phyloP scores from a whole-genome alignment of 176 grass and related monocot species.

The Oryza officinalis region DNA sequence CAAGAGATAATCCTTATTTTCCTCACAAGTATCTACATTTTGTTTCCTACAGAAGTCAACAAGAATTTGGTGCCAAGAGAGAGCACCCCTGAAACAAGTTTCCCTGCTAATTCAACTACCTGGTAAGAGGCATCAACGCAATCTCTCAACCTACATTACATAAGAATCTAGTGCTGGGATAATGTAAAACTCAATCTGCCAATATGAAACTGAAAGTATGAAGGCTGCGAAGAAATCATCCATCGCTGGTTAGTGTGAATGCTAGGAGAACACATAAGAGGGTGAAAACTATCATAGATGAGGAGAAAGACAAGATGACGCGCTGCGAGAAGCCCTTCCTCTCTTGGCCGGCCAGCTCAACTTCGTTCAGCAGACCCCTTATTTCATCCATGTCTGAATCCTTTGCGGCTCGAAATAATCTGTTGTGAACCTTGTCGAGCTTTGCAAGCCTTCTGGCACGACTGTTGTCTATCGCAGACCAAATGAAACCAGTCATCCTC shows the following conservation, averaged over 20 bases:
- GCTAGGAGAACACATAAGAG: constrained; percentile 63
- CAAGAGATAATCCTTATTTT: not conserved
- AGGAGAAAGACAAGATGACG: constrained; percentile 60
- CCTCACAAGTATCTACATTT: not conserved
- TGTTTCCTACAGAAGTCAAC: not conserved
- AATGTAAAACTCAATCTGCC: not conserved
- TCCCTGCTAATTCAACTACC: not conserved
- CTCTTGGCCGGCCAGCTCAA: constrained; percentile 64
- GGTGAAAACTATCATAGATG: constrained; percentile 54
- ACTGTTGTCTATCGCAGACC: constrained; percentile 51
- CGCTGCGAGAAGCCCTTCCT: constrained; percentile 53
- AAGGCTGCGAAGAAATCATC: constrained; percentile 45
- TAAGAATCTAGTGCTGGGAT: not conserved
- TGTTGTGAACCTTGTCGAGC: constrained; percentile 61
- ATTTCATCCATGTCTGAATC: constrained; percentile 76
- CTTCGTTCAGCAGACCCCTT: constrained; percentile 67
- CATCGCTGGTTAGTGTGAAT: constrained; percentile 74
- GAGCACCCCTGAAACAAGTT: not conserved
- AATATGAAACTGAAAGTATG: not conserved
- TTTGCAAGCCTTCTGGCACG: constrained; percentile 62
- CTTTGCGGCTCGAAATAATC: constrained; percentile 60
- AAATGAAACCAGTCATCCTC: constrained; percentile 80
- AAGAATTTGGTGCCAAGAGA: not conserved
- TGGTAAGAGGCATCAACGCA: not conserved
- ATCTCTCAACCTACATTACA: not conserved